phyloP scores from a whole-genome alignment of 2,329 filamentous ascomycete species.

The Colletotrichum costaricense region DNA sequence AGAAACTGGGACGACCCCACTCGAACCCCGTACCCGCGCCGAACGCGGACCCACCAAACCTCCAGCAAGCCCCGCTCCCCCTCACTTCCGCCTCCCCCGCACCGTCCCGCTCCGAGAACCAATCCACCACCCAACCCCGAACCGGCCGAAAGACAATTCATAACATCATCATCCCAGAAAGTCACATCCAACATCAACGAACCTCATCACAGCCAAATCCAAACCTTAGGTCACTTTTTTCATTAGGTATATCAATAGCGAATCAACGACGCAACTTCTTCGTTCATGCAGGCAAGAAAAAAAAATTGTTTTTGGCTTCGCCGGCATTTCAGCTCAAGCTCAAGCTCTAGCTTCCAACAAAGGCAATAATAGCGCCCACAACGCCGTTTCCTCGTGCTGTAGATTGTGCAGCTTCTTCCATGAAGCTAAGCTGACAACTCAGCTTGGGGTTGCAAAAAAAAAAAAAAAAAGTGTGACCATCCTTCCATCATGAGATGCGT shows the following conservation, averaged over 20 bases:
- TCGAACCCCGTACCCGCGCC: too few relatives aligned
- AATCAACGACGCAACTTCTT: neutral
- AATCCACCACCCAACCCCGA: neutral
- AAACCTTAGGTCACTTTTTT: too few relatives aligned
- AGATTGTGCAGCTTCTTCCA: neutral
- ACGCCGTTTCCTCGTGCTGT: constrained; percentile 28
- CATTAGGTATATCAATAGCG: too few relatives aligned
- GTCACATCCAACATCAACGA: too few relatives aligned
- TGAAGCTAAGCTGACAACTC: neutral
- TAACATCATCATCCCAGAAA: too few relatives aligned
- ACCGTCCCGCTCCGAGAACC: neutral
- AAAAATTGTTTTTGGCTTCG: neutral
- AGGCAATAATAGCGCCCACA: neutral
- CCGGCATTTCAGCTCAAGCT: neutral
- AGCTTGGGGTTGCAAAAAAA: neutral
- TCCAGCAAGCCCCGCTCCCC: neutral
- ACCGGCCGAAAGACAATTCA: too few relatives aligned
- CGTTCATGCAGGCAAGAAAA: neutral
- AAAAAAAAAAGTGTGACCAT: too few relatives aligned
- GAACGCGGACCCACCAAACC: too few relatives aligned
- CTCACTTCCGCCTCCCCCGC: neutral
- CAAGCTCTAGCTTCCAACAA: neutral
- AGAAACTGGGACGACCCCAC: neutral
- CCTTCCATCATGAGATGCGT: neutral
- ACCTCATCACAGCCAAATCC: too few relatives aligned